phyloP scores from a whole-genome alignment of 495 filamentous ascomycete genomes.

The Penicillium fimorum region DNA sequence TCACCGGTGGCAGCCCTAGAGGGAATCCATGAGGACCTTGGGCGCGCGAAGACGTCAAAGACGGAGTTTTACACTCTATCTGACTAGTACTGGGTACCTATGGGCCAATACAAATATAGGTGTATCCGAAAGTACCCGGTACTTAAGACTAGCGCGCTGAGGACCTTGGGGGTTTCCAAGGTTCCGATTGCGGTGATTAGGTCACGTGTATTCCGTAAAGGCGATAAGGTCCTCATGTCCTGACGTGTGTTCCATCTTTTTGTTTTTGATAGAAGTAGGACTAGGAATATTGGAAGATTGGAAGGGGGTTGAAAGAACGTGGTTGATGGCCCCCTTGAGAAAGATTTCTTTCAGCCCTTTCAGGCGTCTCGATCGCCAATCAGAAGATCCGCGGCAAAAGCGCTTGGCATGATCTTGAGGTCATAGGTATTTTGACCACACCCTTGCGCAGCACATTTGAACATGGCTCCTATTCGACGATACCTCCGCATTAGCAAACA shows the following conservation, averaged over 20 bases:
- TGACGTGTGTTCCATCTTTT: neutral
- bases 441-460: constrained; percentile 7
- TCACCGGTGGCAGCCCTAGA: constrained; percentile 11
- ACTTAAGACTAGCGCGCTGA: constrained; percentile 24
- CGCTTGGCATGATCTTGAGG: constrained; percentile 13
- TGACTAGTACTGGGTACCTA: constrained; percentile 20
- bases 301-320: neutral
- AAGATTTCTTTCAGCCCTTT: neutral
- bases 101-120: neutral
- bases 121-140: constrained; percentile 15
- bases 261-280: neutral
- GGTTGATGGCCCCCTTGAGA: neutral
- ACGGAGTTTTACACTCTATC: neutral
- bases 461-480: constrained; percentile 78
- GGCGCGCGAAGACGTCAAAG: constrained; percentile 25
- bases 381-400: constrained; percentile 11
- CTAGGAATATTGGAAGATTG: neutral
- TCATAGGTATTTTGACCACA: constrained; percentile 10
- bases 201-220: constrained; percentile 18
- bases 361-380: constrained; percentile 14
- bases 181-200: constrained; percentile 22
- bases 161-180: constrained; percentile 38
- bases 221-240: neutral
- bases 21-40: constrained; percentile 34
- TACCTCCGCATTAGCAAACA: constrained; percentile 83